phyloP scores from a whole-genome alignment of 2,329 filamentous ascomycete genomes.

The Cytospora schulzeri region DNA sequence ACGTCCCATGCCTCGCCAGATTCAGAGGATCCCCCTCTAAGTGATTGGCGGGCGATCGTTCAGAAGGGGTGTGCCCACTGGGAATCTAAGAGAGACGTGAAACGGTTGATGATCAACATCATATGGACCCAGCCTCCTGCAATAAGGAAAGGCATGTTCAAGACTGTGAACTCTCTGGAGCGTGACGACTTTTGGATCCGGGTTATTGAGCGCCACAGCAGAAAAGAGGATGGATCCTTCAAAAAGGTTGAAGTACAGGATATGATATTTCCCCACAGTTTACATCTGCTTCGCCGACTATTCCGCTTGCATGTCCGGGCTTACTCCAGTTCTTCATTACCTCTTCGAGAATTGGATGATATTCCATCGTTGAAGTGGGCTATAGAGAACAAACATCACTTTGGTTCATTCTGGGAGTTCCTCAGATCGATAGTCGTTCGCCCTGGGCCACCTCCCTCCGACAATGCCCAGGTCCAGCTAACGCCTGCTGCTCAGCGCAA shows the following conservation, averaged over 20 bases:
- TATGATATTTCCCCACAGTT: neutral
- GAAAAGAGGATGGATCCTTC: neutral
- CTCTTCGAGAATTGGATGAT: neutral
- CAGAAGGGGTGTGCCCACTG: conserved; percentile 25
- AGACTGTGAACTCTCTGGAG: conserved; percentile 4
- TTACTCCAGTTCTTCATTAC: neutral
- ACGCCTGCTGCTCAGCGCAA: conserved; percentile 46
- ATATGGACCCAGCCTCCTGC: conserved; percentile 15
- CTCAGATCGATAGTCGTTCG: conserved; percentile 7
- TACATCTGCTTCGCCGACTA: neutral
- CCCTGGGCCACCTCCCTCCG: neutral
- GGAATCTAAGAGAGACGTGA: conserved; percentile 17
- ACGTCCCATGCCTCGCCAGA: neutral
- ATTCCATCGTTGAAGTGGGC: neutral
- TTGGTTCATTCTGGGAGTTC: conserved; percentile 14
- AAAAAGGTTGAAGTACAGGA: neutral
- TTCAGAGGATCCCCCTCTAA: conserved; percentile 4
- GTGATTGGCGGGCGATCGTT: conserved; percentile 20
- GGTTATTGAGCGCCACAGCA: neutral
- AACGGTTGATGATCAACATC: conserved; percentile 28
- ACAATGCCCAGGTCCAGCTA: conserved; percentile 33
- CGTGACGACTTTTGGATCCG: conserved; percentile 12
- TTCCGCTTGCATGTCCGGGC: neutral
- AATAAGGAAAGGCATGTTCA: conserved; percentile 13
- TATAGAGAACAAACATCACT: neutral